These are phyloP conservation scores for Vitis rotundifolia DNA, from an alignment of 164 flowering plant genomes.

Conservation along the genomic window DNA sequence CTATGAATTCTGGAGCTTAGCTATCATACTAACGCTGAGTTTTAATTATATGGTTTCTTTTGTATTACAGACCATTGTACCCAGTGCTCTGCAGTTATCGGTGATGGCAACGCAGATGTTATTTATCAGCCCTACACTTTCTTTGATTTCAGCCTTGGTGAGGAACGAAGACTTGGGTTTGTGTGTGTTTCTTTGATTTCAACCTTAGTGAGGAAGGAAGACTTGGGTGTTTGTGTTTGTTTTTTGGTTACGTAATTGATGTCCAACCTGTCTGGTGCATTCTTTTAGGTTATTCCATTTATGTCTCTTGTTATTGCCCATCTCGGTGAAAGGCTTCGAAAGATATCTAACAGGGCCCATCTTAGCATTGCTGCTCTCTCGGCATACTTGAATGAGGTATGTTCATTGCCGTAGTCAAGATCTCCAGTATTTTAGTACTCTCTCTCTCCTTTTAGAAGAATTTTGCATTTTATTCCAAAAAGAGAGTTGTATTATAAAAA, in stretches of 20 bases:
- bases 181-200: slow-evolving; percentile 29
- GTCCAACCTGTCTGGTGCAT: slow-evolving; percentile 2
- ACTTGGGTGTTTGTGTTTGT: not conserved
- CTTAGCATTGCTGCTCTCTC: slow-evolving; percentile 71
- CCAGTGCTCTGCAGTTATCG: slow-evolving; percentile 69
- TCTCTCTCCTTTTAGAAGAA: not conserved
- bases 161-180: not conserved
- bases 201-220: slow-evolving; percentile 51
- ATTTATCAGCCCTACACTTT: slow-evolving; percentile 71
- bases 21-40: not conserved
- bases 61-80: slow-evolving; percentile 59
- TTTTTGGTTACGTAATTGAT: slow-evolving; percentile 2
- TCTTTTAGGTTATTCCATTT: slow-evolving; percentile 69
- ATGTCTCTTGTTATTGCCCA: slow-evolving; percentile 57
- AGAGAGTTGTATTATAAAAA: not conserved
- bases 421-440: no score
- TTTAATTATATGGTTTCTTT: not conserved
- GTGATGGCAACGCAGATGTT: slow-evolving; percentile 90
- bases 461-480: not conserved
- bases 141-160: slow-evolving; percentile 50
- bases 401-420: not conserved
- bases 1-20: not conserved
- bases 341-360: slow-evolving; percentile 67
- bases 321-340: slow-evolving; percentile 78
- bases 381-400: slow-evolving; percentile 89